These are phyloP conservation scores for Wickerhamia fluorescens DNA, from an alignment of 805 yeast species.

Conservation along the genomic window DNA sequence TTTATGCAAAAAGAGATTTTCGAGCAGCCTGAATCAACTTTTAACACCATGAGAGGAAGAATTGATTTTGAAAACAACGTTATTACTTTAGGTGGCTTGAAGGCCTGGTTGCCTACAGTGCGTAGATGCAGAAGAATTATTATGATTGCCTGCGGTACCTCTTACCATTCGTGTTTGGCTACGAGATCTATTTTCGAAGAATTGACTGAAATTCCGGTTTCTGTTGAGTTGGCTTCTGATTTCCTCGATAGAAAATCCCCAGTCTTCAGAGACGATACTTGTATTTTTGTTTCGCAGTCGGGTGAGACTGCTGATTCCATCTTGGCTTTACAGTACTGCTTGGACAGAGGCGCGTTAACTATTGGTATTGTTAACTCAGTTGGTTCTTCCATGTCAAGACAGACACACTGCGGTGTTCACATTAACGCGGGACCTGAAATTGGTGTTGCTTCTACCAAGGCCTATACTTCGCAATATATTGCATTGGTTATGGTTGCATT, in stretches of 20 bases:
- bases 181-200: conserved; percentile 96
- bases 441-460: conserved; percentile 98
- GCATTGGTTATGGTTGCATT: conserved; percentile 96
- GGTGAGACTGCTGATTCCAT: conserved; percentile 99
- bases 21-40: conserved; percentile 97
- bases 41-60: conserved; percentile 99
- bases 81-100: conserved; percentile 86
- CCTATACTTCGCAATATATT: conserved; percentile 96
- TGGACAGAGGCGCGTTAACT: conserved; percentile 94
- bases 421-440: conserved; percentile 99
- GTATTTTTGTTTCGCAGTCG: conserved; percentile 95
- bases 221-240: conserved; percentile 90
- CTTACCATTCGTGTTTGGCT: conserved; percentile 96
- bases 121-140: conserved; percentile 92
- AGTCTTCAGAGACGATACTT: conserved; percentile 97
- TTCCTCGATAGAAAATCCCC: conserved; percentile 92
- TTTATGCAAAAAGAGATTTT: conserved; percentile 98
- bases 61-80: conserved; percentile 76
- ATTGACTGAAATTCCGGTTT: conserved; percentile 88
- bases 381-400: conserved; percentile 94
- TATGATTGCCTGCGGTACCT: conserved; percentile 99
- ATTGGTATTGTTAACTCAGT: conserved; percentile 97
- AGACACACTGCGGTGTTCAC: conserved; percentile 98
- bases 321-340: conserved; percentile 90
- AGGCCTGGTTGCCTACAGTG: conserved; percentile 75